Percentiles rank a stretch among this genome's conserved stretches.
Conservation (phyloP, 345 rosid species). For the Syzygium aqueum region DNA sequence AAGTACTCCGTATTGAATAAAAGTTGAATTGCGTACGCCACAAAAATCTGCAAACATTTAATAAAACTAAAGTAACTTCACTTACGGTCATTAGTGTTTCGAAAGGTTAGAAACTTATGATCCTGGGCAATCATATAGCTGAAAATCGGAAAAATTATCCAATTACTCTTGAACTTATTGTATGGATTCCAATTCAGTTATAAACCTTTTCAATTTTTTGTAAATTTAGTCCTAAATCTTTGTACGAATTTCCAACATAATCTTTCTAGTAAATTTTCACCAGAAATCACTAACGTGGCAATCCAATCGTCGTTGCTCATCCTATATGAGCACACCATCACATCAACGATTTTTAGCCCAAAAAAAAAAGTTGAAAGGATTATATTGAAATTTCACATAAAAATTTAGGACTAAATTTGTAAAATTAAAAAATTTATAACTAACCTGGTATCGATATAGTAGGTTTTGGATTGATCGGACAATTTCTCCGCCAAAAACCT, state of each 20-base stretch:
- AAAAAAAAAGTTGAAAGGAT: background rate
- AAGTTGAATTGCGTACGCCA: background rate
- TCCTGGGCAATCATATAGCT: background rate
- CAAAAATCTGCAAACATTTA: background rate
- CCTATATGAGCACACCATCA: accelerated
- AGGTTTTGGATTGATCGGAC: background rate
- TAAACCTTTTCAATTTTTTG: background rate
- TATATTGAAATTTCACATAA: background rate
- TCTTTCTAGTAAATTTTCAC: background rate
- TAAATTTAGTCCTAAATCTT: background rate
- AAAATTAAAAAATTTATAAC: background rate
- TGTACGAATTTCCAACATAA: background rate
- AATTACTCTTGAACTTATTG: background rate
- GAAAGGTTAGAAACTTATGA: background rate
- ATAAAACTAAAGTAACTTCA: background rate
- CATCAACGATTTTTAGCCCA: background rate
- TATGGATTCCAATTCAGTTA: accelerated
- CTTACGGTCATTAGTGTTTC: accelerated
- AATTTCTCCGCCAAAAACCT: background rate
- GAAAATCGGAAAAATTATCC: background rate
- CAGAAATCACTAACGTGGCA: accelerated
- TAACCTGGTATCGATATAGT: background rate
- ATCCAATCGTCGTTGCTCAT: background rate
- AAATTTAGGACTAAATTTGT: accelerated
- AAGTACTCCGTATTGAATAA: background rate